Evolutionary conservation across 805 yeast genomes (phyloP), one percentile per base, ranked within the genome.

Genomic region (Candida incommunis): DNA sequence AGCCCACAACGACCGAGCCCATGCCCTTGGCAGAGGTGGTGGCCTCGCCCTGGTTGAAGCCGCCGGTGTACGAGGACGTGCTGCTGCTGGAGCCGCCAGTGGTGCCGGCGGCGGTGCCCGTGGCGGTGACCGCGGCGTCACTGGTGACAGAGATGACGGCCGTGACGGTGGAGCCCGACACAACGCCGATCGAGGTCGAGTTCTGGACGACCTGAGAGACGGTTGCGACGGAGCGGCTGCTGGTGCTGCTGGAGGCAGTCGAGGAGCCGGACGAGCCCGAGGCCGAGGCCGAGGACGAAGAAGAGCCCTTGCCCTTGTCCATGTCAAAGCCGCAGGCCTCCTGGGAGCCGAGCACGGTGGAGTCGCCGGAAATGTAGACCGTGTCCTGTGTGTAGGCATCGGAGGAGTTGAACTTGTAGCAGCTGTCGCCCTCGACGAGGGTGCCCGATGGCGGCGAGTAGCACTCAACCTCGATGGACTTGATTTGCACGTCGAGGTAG

Each of bases 401-500:
- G 55, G 60, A 68, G 40, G 76, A 75, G 20, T 31, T 31, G 67
- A 69, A 83, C 20, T 67, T 61, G 57, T 80, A 80, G 0, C 81
- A 66, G 41, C 56, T 61, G 43, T 71, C 59, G 42, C 80, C 80
- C 26, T 63, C 61, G 43, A 60, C 58, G 37, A 55, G 53, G 23
- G 78, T 70, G 27, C 66, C 73, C 11, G 67, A 54, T 23, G 96
- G 95, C 29, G 86, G 74, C 55, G 74, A 85, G 63, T 83, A 82
- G 57, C 94, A 76, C 43, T 75, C 70, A 42, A 87, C 72, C 15
- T 71, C 67, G 29, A 85, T 68, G 41, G 72, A 70, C 54, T 78
- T 68, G 41, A 88, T 55, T 47, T 73, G 69, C 23, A 82, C 78
- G 59, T 77, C 85, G 66, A 75, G 80, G 67, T 87, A 88, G n/a